Conservation (phyloP, 345 rosid genomes). For the Eutrema japonicum region DNA sequence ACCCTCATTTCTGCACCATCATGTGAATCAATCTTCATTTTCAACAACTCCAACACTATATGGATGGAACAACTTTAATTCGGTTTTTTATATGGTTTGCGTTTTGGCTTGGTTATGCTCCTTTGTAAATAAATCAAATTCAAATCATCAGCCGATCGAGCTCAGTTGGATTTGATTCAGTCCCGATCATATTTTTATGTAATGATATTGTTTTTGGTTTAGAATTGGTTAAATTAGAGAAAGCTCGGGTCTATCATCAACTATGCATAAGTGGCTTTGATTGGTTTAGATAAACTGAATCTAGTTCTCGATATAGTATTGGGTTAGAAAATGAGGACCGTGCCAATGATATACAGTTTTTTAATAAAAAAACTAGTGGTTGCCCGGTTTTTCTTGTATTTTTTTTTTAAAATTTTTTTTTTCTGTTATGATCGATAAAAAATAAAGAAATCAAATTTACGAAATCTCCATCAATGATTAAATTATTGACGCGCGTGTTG, state of each 20-base stretch:
- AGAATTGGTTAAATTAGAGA: not conserved
- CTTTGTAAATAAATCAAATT: conserved; percentile 10
- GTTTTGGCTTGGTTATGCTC: conserved; percentile 5
- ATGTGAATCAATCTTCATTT: conserved; percentile 47
- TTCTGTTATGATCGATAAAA: too few species aligned
- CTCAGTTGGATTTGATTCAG: not conserved
- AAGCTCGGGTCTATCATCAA: not conserved
- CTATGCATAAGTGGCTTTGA: not conserved
- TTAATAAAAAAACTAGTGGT: too few species aligned
- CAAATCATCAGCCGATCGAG: not conserved
- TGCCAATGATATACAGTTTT: not conserved
- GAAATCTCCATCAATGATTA: too few species aligned
- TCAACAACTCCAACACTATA: not conserved
- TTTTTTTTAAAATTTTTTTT: too few species aligned
- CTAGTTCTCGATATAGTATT: not conserved
- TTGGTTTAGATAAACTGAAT: not conserved
- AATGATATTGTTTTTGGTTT: not conserved
- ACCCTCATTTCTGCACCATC: conserved; percentile 75
- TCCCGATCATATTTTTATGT: not conserved
- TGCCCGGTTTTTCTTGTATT: too few species aligned
- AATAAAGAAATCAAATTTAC: too few species aligned
- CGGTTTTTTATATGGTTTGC: not conserved
- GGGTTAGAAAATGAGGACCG: not conserved
- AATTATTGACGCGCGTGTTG: too few species aligned
- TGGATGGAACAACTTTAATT: conserved; percentile 9